These are phyloP conservation scores for Euphorbia lathyris DNA, from an alignment of 345 rosid species.

Conservation along the genomic window DNA sequence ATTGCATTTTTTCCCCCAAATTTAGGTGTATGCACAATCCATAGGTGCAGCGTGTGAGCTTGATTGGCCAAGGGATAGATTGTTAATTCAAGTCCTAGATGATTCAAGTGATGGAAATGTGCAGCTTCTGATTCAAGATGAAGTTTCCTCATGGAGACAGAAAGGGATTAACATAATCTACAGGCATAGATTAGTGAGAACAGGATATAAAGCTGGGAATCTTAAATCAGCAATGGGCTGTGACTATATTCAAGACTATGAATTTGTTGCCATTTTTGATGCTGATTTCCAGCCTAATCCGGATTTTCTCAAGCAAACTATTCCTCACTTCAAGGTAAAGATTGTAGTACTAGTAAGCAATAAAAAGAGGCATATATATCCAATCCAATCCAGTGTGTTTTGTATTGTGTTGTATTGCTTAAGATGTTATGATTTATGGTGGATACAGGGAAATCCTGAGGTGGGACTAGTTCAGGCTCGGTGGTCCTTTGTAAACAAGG, in stretches of 20 bases:
- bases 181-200: conserved; percentile 76
- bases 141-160: conserved; percentile 63
- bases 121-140: conserved; percentile 69
- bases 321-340: conserved; percentile 79
- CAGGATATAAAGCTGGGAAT: conserved; percentile 94
- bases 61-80: conserved; percentile 81
- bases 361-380: too few species aligned
- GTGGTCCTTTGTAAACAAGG: conserved; percentile 89
- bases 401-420: too few species aligned
- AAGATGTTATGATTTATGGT: neutral
- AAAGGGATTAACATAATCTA: conserved; percentile 79
- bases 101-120: conserved; percentile 70
- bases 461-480: conserved; percentile 85
- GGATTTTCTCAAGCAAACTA: conserved; percentile 66
- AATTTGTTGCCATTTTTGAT: conserved; percentile 72
- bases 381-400: neutral
- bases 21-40: conserved; percentile 75
- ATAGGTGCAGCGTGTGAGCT: conserved; percentile 77
- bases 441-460: conserved; percentile 82
- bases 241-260: conserved; percentile 77
- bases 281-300: conserved; percentile 88
- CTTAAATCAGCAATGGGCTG: conserved; percentile 85
- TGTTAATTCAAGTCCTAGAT: conserved; percentile 82
- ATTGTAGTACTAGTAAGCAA: neutral
- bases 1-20: neutral